These are phyloP conservation scores for Astragalus glycyphyllos DNA, from an alignment of 306 rosid species.

Conservation along the genomic window DNA sequence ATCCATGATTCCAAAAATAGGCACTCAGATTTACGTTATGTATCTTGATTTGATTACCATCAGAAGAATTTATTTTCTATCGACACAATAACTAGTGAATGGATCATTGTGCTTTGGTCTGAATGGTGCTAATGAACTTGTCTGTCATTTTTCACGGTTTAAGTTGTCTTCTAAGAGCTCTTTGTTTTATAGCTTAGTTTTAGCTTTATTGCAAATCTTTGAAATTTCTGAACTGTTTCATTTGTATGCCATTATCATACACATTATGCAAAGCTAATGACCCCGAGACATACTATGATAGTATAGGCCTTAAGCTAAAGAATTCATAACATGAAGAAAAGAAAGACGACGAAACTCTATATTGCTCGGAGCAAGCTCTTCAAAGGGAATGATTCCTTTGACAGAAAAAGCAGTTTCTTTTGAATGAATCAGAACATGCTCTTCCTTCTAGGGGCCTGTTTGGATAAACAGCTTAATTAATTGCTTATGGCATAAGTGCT, in stretches of 20 bases:
- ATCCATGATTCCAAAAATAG: too few species aligned
- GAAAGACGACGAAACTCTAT: background rate
- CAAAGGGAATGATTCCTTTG: background rate
- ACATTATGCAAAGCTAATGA: conserved; percentile 1
- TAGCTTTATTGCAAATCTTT: conserved; percentile 21
- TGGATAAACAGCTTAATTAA: too few species aligned
- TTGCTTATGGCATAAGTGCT: too few species aligned
- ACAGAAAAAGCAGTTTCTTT: background rate
- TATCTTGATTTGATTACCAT: too few species aligned
- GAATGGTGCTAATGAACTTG: conserved; percentile 10
- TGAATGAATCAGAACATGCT: background rate
- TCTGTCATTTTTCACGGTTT: conserved; percentile 21
- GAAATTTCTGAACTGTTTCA: background rate
- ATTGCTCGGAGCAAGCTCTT: background rate
- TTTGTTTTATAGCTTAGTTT: conserved; percentile 2
- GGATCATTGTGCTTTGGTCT: background rate
- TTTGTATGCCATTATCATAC: background rate
- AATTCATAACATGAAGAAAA: background rate
- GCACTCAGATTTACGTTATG: too few species aligned
- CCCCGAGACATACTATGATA: background rate
- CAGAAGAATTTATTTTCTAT: background rate
- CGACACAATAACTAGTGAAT: background rate
- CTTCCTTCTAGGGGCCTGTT: background rate
- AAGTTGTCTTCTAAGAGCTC: conserved; percentile 1
- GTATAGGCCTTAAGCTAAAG: background rate